Evolutionary conservation across 495 filamentous ascomycete genomes (phyloP).

Genomic region (Penicillium roqueforti): DNA sequence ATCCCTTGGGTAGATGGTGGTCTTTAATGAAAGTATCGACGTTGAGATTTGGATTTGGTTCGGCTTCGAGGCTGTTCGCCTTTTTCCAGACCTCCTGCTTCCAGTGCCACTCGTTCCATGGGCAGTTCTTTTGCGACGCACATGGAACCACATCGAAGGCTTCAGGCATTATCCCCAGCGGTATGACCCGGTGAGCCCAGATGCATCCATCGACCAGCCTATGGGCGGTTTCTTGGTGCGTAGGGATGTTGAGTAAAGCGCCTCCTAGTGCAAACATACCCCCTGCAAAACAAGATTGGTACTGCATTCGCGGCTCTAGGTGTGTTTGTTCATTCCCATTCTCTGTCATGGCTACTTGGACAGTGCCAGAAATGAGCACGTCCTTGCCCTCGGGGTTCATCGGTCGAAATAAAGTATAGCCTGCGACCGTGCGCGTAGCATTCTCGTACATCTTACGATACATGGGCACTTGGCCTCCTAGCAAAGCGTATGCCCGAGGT

Average conservation of each 20-base stretch:
- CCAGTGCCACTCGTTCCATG: slow-evolving; percentile 38
- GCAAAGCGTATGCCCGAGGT: slow-evolving; percentile 32
- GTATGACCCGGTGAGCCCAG: slow-evolving; percentile 60
- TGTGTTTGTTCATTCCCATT: slow-evolving; percentile 16
- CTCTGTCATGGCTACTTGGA: slow-evolving; percentile 13
- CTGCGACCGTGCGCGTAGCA: slow-evolving; percentile 28
- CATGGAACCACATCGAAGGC: slow-evolving; percentile 35
- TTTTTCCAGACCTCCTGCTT: slow-evolving; percentile 26
- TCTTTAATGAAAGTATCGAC: slow-evolving; percentile 24
- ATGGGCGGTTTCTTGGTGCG: slow-evolving; percentile 64
- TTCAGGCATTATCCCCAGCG: slow-evolving; percentile 46
- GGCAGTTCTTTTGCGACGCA: slow-evolving; percentile 27
- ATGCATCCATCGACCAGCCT: slow-evolving; percentile 79
- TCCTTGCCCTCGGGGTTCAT: slow-evolving; percentile 36
- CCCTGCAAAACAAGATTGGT: slow-evolving; percentile 79
- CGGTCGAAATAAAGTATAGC: slow-evolving; percentile 44
- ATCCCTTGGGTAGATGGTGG: slow-evolving; percentile 30
- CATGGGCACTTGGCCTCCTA: slow-evolving; percentile 28
- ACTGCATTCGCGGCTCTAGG: slow-evolving; percentile 41
- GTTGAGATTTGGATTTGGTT: slow-evolving; percentile 8
- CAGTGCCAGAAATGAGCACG: slow-evolving; percentile 38
- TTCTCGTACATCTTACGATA: slow-evolving; percentile 43
- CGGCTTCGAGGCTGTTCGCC: slow-evolving; percentile 5
- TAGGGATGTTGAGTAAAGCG: slow-evolving; percentile 60
- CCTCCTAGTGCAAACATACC: slow-evolving; percentile 80